Evolutionary conservation across 2,329 filamentous ascomycete genomes (phyloP), one percentile per base, ranked within the genome.

Genomic region (Botrytis tulipae): DNA sequence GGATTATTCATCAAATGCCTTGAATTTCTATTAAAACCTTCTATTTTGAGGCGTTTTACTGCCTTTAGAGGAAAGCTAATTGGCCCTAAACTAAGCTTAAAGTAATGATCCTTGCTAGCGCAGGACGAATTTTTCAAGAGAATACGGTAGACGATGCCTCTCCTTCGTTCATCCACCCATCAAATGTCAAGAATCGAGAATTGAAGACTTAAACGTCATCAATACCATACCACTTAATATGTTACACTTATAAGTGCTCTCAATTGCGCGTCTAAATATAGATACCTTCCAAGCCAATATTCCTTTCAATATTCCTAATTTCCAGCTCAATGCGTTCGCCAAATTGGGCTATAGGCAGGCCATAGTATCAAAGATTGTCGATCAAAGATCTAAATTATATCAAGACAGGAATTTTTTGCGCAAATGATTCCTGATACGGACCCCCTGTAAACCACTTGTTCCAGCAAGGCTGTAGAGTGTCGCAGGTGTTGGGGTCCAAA

Each of bases 281-380:
- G 46, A 54, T 14, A 12, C 37, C 22, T 29, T 29, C 18, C 8
- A 9, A 22, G 16, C 9, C 46, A 68, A 54, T 54, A 68, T 54
- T 68, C 65, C 65, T 68, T 68, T 40, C 65, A 42, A 68, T 68
- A 68, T 29, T 68, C 65, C 35, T 54, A 40, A 32, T 22, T 2
- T 54, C 46, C 22, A 67, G 65, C 46, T 54, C 46, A 67, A 67
- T 67, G 32, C 65, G 10, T n/a, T 37, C 14, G 10, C 62, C 42
- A 32, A 65, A 12, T 51, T 51, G 32, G 32, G 63, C 51, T 37
- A 1, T 29, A 54, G 16, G 5, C 8, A 54, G 32, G 9, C 8
- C 25, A 54, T 29, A 46, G 10, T n/a, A 40, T 25, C 42, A 35
- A 68, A 29, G 0, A 16, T 40, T 68, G 25, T 20, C 2, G 32